These are phyloP conservation scores for Filobasidium uniguttulatum DNA, from an alignment of 1,284 basidiomycete genomes.

Conservation along the genomic window DNA sequence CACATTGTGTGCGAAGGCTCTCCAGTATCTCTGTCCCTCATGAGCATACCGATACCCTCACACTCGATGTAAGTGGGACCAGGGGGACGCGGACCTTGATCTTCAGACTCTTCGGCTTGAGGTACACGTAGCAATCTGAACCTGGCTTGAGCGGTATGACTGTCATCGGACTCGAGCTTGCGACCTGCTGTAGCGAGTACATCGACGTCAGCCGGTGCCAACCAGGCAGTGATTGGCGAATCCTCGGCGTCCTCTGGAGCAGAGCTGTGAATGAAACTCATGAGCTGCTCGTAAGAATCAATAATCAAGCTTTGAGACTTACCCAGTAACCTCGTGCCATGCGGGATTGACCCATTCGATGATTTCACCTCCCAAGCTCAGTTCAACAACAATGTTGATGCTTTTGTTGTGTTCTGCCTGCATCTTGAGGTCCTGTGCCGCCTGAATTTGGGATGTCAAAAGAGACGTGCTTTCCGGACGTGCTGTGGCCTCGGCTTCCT, in stretches of 20 bases:
- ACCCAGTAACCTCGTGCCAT: conserved; percentile 83
- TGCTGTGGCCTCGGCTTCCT: conserved; percentile 2
- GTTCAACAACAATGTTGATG: conserved; percentile 89
- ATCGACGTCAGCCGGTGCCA: conserved; percentile 68
- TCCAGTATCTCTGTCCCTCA: conserved; percentile 77
- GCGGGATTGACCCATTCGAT: conserved; percentile 90
- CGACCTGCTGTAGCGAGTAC: conserved; percentile 81
- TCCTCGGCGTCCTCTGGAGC: conserved; percentile 72
- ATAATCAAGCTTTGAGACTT: conserved; percentile 32
- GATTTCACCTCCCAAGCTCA: conserved; percentile 75
- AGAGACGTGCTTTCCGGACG: conserved; percentile 15
- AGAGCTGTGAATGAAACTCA: conserved; percentile 42
- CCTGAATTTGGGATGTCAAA: conserved; percentile 51
- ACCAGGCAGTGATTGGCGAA: conserved; percentile 63
- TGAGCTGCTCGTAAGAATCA: conserved; percentile 2
- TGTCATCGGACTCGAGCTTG: conserved; percentile 76
- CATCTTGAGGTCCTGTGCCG: conserved; percentile 65
- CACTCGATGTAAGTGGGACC: conserved; percentile 63
- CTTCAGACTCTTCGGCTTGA: conserved; percentile 25
- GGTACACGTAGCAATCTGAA: conserved; percentile 58
- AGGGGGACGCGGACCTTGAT: conserved; percentile 28
- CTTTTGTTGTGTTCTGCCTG: conserved; percentile 86
- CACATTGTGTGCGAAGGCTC: conserved; percentile 95
- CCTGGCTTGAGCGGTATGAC: conserved; percentile 81
- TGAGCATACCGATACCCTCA: conserved; percentile 98